Conservation (phyloP, 306 rosid species). For the Prosopis cineraria region DNA sequence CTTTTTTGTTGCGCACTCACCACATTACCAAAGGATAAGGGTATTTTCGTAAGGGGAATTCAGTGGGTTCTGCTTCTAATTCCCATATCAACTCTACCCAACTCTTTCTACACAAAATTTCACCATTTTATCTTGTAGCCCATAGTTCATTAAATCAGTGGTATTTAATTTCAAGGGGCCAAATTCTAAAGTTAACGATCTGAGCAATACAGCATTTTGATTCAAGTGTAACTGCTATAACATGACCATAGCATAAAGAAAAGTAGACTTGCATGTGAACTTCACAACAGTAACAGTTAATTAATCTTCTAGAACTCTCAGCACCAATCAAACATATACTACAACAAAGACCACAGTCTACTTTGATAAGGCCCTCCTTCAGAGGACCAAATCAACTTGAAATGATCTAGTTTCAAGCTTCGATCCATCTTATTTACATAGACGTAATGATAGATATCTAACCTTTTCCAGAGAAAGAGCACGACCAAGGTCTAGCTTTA, state of each 20-base stretch:
- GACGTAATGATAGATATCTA: background rate
- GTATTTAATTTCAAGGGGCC: background rate
- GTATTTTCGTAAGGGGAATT: background rate
- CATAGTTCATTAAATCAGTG: background rate
- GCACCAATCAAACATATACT: conserved; percentile 5
- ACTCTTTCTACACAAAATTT: background rate
- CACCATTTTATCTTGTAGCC: background rate
- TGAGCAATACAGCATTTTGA: background rate
- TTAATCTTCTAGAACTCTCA: conserved; percentile 3
- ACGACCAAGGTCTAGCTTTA: conserved; percentile 67
- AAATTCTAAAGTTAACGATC: background rate
- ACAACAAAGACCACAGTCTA: background rate
- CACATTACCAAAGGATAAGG: background rate
- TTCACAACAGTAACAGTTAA: background rate
- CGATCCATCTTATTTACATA: background rate
- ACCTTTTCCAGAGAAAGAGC: conserved; percentile 93
- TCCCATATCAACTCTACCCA: background rate
- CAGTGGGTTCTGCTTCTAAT: background rate
- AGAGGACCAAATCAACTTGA: background rate
- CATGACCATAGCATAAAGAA: background rate
- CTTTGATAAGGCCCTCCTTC: background rate
- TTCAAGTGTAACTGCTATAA: background rate
- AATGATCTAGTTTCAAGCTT: background rate
- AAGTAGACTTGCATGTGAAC: background rate
- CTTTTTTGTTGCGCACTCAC: background rate